These are phyloP conservation scores for Beauveria sp. DNA, from an alignment of 2,329 filamentous ascomycete species.

Conservation along the genomic window DNA sequence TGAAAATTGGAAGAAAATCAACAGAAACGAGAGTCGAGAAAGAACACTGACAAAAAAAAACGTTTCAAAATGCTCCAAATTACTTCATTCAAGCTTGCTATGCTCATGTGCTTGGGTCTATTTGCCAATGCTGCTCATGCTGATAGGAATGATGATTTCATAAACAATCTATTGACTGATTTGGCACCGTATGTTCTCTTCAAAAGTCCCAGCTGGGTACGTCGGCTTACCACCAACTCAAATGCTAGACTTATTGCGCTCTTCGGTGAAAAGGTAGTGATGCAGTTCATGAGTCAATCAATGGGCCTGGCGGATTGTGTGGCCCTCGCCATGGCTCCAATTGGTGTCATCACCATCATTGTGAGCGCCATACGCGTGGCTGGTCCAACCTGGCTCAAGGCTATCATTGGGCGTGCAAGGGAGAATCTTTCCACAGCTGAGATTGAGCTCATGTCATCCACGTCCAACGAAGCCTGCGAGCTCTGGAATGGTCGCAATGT, in stretches of 20 bases:
- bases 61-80: background rate
- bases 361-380: slow-evolving; percentile 37
- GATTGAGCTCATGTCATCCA: slow-evolving; percentile 37
- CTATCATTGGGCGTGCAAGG: slow-evolving; percentile 36
- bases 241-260: slow-evolving; percentile 15
- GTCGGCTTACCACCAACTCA: background rate
- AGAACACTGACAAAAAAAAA: background rate
- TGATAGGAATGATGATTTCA: background rate
- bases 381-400: slow-evolving; percentile 33
- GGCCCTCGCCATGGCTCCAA: slow-evolving; percentile 37
- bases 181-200: background rate
- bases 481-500: slow-evolving; percentile 35
- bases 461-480: slow-evolving; percentile 36
- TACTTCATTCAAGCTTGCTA: background rate
- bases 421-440: slow-evolving; percentile 34
- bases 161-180: background rate
- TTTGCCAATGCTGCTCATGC: background rate
- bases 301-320: slow-evolving; percentile 33
- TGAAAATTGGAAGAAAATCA: background rate
- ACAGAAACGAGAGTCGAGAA: background rate
- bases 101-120: background rate
- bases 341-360: slow-evolving; percentile 37
- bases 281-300: slow-evolving; percentile 39
- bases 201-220: background rate
- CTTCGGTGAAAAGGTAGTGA: slow-evolving; percentile 39